Evolutionary conservation across 2,329 filamentous ascomycete genomes (phyloP).

Genomic region (Aschersonia sp.): DNA sequence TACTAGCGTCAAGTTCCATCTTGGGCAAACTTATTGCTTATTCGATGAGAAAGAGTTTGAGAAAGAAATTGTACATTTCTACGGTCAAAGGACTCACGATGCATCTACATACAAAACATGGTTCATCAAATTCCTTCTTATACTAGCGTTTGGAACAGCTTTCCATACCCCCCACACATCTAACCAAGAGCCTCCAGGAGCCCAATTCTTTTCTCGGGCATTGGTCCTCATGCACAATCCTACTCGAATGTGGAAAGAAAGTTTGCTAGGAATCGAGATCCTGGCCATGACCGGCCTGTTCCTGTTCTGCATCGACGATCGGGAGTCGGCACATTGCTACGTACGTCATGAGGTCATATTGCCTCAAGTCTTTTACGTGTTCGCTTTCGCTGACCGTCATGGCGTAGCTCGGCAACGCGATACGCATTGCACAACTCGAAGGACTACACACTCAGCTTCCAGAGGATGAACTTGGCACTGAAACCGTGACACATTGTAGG

Average conservation of each 20-base stretch:
- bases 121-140: conserved; percentile 35
- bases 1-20: neutral
- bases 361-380: accelerated
- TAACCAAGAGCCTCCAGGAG: conserved; percentile 13
- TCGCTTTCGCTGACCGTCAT: neutral
- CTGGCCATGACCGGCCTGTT: conserved; percentile 20
- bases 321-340: conserved; percentile 17
- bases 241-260: conserved; percentile 19
- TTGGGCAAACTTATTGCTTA: neutral
- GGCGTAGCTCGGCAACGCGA: conserved; percentile 20
- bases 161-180: conserved; percentile 10
- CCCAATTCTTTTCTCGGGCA: conserved; percentile 16
- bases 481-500: conserved; percentile 17
- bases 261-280: conserved; percentile 20
- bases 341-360: conserved; percentile 10
- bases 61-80: conserved; percentile 6
- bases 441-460: conserved; percentile 25
- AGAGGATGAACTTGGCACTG: conserved; percentile 17
- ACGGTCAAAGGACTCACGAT: conserved; percentile 8
- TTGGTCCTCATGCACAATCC: conserved; percentile 22
- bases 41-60: neutral
- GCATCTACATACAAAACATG: conserved; percentile 18
- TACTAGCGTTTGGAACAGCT: conserved; percentile 25
- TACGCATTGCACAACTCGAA: conserved; percentile 25
- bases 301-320: conserved; percentile 21